Conservation (phyloP, 495 filamentous ascomycete genomes). For the Penicillium ucsense region DNA sequence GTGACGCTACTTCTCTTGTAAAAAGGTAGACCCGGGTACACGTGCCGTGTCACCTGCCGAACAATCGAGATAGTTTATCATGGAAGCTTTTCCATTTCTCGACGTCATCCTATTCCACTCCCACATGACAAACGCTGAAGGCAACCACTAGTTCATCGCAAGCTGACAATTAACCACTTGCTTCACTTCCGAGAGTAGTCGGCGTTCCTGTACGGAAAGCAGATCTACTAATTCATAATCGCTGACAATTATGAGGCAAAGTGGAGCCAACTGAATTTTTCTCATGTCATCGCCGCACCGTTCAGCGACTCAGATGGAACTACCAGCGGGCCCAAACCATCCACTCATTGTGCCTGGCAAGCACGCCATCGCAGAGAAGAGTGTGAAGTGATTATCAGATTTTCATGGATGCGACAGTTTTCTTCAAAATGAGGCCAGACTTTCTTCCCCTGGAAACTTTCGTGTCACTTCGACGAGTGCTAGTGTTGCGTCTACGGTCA, state of each 20-base stretch:
- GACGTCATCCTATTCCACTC: no score
- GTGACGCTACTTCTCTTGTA: no score
- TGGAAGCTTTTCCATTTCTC: no score
- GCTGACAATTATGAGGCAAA: background rate
- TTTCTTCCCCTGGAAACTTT: background rate
- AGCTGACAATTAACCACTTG: no score
- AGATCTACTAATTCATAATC: background rate
- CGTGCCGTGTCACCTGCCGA: no score
- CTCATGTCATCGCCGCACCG: constrained; percentile 5
- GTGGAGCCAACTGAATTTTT: constrained; percentile 6
- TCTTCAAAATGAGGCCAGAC: background rate
- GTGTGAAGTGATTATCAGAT: background rate
- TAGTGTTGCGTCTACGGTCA: no score
- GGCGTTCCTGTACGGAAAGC: background rate
- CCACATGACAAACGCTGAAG: no score
- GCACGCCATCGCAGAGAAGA: constrained; percentile 14
- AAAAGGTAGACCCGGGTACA: no score
- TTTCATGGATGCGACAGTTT: background rate
- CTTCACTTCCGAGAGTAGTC: no score
- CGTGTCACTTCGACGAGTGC: no score
- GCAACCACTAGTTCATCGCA: no score
- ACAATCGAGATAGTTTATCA: no score
- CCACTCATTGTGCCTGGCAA: constrained; percentile 7
- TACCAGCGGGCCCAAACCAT: constrained; percentile 1
- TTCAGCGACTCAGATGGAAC: background rate